Percentiles rank a stretch among this genome's conserved stretches.
Conservation (phyloP, 345 rosid genomes). For the Reutealis trisperma region DNA sequence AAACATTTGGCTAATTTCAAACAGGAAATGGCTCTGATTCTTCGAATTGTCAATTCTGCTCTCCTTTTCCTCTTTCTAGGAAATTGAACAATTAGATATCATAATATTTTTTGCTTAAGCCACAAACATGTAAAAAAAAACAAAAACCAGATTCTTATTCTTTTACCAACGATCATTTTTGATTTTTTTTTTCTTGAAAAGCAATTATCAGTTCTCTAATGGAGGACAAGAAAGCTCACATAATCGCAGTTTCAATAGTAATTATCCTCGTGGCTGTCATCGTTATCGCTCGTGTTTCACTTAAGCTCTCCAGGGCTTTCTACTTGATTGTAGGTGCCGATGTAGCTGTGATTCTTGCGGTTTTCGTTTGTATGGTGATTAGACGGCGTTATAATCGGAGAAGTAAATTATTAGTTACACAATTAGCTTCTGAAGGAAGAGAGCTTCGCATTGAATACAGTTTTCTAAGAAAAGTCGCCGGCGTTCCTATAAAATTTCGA, state of each 20-base stretch:
- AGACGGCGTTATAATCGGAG: conserved; percentile 47
- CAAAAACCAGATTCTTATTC: neutral
- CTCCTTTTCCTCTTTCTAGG: neutral
- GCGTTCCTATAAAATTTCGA: conserved; percentile 65
- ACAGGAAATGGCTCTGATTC: neutral
- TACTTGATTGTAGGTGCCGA: conserved; percentile 66
- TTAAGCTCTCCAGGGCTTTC: conserved; percentile 65
- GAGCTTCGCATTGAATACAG: conserved; percentile 85
- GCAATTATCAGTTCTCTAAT: conserved; percentile 31
- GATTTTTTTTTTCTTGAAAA: neutral
- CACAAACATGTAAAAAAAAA: neutral
- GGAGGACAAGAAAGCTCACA: conserved; percentile 74
- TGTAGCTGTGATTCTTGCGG: conserved; percentile 58
- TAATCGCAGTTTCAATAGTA: conserved; percentile 35
- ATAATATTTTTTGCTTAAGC: neutral
- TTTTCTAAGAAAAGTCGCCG: conserved; percentile 81
- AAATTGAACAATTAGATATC: neutral
- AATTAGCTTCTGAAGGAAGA: conserved; percentile 51
- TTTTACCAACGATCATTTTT: no score
- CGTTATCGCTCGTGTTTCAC: conserved; percentile 40
- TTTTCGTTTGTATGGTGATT: conserved; percentile 44
- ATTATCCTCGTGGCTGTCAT: conserved; percentile 42
- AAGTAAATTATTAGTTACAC: conserved; percentile 43
- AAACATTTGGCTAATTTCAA: neutral
- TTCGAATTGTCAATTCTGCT: neutral